phyloP scores from a whole-genome alignment of 768 basidiomycete species.

The Boletales sp. region DNA sequence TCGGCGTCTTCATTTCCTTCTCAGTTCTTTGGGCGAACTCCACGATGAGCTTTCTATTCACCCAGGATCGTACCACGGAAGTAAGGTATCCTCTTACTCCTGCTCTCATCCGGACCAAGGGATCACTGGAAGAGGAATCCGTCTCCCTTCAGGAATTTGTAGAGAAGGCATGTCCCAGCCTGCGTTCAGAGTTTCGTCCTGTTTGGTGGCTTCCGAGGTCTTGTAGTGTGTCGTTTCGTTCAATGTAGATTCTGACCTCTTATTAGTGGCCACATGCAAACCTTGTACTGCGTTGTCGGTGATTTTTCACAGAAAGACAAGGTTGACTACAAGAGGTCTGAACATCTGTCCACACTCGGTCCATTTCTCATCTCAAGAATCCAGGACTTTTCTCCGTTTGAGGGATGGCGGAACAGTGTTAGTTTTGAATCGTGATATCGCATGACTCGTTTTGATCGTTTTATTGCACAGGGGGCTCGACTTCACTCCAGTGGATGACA shows the following conservation, averaged over 20 bases:
- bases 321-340: slow-evolving; percentile 29
- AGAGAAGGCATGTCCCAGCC: slow-evolving; percentile 28
- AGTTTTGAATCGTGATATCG: slow-evolving; percentile 8
- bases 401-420: slow-evolving; percentile 33
- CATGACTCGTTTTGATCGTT: background rate
- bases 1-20: background rate
- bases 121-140: slow-evolving; percentile 2
- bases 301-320: slow-evolving; percentile 30
- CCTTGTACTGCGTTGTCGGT: slow-evolving; percentile 29
- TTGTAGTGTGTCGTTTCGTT: background rate
- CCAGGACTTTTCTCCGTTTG: slow-evolving; percentile 27
- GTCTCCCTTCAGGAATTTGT: slow-evolving; percentile 29
- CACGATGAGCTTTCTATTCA: slow-evolving; percentile 22
- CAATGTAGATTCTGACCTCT: slow-evolving; percentile 12
- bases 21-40: too few relatives aligned
- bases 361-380: slow-evolving; percentile 5
- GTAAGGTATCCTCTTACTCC: slow-evolving; percentile 20
- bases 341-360: background rate
- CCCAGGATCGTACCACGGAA: slow-evolving; percentile 10
- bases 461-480: slow-evolving; percentile 27
- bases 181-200: slow-evolving; percentile 26
- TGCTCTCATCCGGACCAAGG: slow-evolving; percentile 17
- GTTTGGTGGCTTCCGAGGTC: slow-evolving; percentile 34
- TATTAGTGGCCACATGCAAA: slow-evolving; percentile 31
- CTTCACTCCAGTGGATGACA: slow-evolving; percentile 27